Conservation (phyloP, 176 grass and related monocot species). For the Hyparrhenia diplandra region DNA sequence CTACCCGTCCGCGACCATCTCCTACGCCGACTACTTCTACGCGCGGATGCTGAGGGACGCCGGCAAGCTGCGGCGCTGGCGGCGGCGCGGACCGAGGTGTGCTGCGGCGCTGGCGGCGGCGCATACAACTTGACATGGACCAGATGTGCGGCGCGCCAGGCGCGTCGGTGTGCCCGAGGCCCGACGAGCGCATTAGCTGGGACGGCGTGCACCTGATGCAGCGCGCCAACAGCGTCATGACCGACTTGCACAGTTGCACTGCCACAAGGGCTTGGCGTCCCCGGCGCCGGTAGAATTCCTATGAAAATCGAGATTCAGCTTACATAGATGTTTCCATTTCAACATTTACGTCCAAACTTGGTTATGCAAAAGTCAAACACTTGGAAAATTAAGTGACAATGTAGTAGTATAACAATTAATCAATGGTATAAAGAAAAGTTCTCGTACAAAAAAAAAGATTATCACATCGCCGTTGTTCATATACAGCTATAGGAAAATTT, state of each 20-base stretch:
- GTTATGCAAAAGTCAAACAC: background rate
- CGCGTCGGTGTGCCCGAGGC: too few species aligned
- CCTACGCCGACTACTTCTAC: conserved; percentile 76
- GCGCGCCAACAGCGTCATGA: too few species aligned
- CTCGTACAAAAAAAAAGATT: background rate
- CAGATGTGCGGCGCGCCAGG: conserved; percentile 48
- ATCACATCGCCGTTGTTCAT: conserved; percentile 1
- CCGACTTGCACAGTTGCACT: too few species aligned
- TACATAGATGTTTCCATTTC: too few species aligned
- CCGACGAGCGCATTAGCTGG: too few species aligned
- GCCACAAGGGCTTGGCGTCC: background rate
- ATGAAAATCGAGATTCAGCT: too few species aligned
- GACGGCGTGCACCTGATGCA: too few species aligned
- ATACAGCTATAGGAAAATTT: conserved; percentile 4
- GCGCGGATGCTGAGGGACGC: conserved; percentile 62
- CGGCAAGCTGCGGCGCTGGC: conserved; percentile 31
- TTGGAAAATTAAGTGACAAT: background rate
- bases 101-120: conserved; percentile 49
- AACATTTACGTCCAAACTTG: too few species aligned
- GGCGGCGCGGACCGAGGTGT: conserved; percentile 22
- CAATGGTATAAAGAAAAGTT: background rate
- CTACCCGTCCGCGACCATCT: conserved; percentile 31
- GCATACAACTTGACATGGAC: conserved; percentile 52
- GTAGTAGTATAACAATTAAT: background rate
- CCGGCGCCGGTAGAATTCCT: background rate